Evolutionary conservation across 129 eudicot species (phyloP).

Genomic region (Calendula officinalis): DNA sequence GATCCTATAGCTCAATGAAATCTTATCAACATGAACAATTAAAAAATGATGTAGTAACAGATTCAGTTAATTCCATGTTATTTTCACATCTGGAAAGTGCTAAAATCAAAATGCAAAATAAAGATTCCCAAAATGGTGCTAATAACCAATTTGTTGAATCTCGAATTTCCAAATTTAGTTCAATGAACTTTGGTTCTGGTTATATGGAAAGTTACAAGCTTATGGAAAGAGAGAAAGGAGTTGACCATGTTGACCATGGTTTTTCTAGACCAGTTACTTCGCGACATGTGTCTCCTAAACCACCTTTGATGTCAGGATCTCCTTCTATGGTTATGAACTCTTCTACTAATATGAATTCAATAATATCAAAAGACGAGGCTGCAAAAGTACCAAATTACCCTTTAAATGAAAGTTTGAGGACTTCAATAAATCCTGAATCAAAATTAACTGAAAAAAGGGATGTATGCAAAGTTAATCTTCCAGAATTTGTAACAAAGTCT

Average conservation of each 20-base stretch:
- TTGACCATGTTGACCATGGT: constrained; percentile 28
- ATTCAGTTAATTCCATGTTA: constrained; percentile 27
- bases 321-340: constrained; percentile 28
- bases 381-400: constrained; percentile 22
- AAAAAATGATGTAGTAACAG: constrained; percentile 23
- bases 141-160: constrained; percentile 30
- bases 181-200: constrained; percentile 10
- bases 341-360: constrained; percentile 25
- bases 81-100: constrained; percentile 27
- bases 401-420: constrained; percentile 13
- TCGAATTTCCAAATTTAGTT: constrained; percentile 31
- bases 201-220: constrained; percentile 23
- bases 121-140: constrained; percentile 9
- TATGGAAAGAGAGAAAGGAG: constrained; percentile 30
- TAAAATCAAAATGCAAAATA: constrained; percentile 26
- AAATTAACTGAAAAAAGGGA: constrained; percentile 24
- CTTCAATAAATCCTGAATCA: constrained; percentile 26
- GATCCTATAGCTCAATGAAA: constrained; percentile 31
- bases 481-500: constrained; percentile 27
- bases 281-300: constrained; percentile 26
- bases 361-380: constrained; percentile 29
- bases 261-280: constrained; percentile 24
- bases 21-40: constrained; percentile 23
- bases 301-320: constrained; percentile 19
- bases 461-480: constrained; percentile 7